phyloP scores from a whole-genome alignment of 495 filamentous ascomycete genomes.

The Trichoderma gamsii region DNA sequence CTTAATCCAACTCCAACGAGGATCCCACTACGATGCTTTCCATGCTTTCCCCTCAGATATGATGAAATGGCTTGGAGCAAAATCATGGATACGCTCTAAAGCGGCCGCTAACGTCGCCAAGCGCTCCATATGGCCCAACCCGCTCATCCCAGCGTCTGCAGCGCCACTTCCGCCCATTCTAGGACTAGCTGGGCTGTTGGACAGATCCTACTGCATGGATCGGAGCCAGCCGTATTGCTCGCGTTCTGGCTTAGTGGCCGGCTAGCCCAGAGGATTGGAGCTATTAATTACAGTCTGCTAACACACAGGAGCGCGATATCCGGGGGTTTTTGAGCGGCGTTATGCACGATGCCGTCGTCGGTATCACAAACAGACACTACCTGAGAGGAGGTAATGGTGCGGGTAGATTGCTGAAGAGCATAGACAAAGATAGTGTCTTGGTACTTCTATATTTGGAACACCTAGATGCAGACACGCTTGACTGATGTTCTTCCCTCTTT shows the following conservation, averaged over 20 bases:
- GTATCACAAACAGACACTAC: no score
- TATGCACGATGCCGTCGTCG: no score
- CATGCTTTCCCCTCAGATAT: neutral
- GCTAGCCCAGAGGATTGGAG: neutral
- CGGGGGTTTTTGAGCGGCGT: no score
- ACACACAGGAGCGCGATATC: no score
- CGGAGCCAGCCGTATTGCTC: constrained; percentile 5
- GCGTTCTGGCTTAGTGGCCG: neutral
- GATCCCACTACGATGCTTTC: neutral
- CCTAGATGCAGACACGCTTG: no score
- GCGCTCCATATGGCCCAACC: neutral
- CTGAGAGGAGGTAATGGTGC: no score
- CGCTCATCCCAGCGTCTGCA: neutral
- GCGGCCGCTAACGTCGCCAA: neutral
- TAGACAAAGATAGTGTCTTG: no score
- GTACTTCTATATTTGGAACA: no score
- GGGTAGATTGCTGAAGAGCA: no score
- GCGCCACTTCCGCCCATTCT: neutral
- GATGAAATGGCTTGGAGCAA: constrained; percentile 5
- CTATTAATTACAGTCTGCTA: neutral
- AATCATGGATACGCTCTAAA: constrained; percentile 1
- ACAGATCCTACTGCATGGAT: neutral
- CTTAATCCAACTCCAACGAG: neutral
- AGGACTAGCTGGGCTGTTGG: neutral
- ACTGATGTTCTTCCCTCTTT: no score